Evolutionary conservation across 164 flowering plant species (phyloP), one percentile per base, ranked within the genome.

Genomic region (Santalum album): DNA sequence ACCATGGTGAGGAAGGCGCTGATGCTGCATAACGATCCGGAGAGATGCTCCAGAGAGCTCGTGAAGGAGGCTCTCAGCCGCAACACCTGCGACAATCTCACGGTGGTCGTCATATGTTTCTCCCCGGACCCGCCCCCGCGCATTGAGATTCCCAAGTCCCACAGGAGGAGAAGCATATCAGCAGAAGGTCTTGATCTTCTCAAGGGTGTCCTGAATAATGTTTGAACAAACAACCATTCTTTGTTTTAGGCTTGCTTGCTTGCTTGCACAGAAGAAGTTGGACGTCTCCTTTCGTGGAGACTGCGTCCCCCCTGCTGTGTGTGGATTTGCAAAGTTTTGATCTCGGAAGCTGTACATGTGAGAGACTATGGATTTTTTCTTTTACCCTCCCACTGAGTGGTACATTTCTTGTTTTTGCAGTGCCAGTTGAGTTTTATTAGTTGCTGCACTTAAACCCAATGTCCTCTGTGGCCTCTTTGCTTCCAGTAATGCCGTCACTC

Each of bases 51-150:
- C 7, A 55, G 49, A 39, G 69, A 60, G 47, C 60, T 65, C 1
- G 69, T 65, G 6, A 52, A 50, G 22, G 69, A 65, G 59, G 69
- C 69, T 1, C 51, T 65, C 6, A 35, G 56, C 12, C 60, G 69
- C 51, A 58, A 65, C 34, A 40, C 64, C 5, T 58, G 64, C 20
- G 69, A 65, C 22, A 65, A 65, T 14, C 50, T 65, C 56, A 65
- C 69, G 7, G 69, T 65, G 1, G 64, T 65, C 0, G 60, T 60
- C 20, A 54, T 65, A 16, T 65, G 69, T 51, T 65, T 65, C 52
- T 59, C 64, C 12, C 34, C 60, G 2, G 60, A 65, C 24, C 60
- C 69, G 20, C 69, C 69, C 25, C 64, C 69, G 3, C 45, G 49
- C 55, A 49, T 65, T 19, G 64, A 59, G 57, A 52, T 65, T 23